These are phyloP conservation scores for Blastobotrys robertii DNA, from an alignment of 805 yeast genomes.

Conservation along the genomic window DNA sequence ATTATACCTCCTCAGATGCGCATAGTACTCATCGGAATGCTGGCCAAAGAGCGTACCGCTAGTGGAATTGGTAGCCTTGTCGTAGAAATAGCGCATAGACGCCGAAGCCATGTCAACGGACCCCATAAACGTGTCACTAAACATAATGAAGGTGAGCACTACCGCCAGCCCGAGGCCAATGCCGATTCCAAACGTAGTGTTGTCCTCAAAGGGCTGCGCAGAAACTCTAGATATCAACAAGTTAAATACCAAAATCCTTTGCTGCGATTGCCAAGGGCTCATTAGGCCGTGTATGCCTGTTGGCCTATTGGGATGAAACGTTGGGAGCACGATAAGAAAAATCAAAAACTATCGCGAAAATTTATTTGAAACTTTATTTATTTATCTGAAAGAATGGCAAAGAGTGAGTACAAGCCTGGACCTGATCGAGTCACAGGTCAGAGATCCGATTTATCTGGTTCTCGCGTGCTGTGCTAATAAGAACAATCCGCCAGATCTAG, in stretches of 20 bases:
- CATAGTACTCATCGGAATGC: too few species aligned
- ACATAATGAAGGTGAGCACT: constrained; percentile 15
- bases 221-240: too few species aligned
- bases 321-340: constrained; percentile 2
- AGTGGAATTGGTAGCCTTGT: constrained; percentile 14
- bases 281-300: too few species aligned
- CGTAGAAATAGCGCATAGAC: constrained; percentile 21
- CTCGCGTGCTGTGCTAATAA: constrained; percentile 1
- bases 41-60: too few species aligned
- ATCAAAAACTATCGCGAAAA: not conserved
- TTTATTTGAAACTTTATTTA: constrained; percentile 1
- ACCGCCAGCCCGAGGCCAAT: not conserved
- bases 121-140: constrained; percentile 25
- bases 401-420: too few species aligned
- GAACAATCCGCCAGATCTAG: constrained; percentile 10
- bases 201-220: not conserved
- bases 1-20: too few species aligned
- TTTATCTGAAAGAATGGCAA: constrained; percentile 4
- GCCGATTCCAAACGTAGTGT: not conserved
- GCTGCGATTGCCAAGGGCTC: too few species aligned
- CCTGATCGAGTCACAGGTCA: not conserved
- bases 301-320: too few species aligned
- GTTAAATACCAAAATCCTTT: too few species aligned
- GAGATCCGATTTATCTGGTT: too few species aligned
- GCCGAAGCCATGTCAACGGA: constrained; percentile 27